A percentile compares a stretch with the other conserved stretches of the same genome.
Conservation (phyloP, 139 green algal species). For the Haematococcus lacustris region DNA sequence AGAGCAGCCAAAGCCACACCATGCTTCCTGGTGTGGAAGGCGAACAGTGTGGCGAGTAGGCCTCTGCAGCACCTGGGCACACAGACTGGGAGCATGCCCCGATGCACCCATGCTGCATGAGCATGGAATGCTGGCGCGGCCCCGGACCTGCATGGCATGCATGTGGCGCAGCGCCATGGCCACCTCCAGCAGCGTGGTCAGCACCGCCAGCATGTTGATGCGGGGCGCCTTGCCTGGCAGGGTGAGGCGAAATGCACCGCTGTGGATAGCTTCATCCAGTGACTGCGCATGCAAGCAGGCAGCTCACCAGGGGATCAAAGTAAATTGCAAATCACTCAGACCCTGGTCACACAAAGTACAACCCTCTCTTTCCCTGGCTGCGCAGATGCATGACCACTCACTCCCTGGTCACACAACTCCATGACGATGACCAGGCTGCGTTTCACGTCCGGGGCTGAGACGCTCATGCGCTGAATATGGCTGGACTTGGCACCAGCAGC, state of each 20-base stretch:
- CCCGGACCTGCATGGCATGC: constrained; percentile 40
- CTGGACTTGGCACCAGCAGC: not conserved
- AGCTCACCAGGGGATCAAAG: too few species aligned
- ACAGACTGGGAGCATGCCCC: too few species aligned
- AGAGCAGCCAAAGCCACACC: too few species aligned
- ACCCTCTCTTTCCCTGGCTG: too few species aligned
- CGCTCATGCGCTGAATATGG: not conserved
- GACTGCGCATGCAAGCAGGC: constrained; percentile 2
- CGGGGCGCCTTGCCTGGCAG: not conserved
- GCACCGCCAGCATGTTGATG: constrained; percentile 14
- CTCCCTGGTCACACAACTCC: constrained; percentile 28
- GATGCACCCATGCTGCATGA: too few species aligned
- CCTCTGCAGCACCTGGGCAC: too few species aligned
- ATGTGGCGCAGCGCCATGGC: constrained; percentile 41
- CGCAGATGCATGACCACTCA: too few species aligned
- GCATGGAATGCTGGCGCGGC: too few species aligned
- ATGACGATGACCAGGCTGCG: constrained; percentile 22
- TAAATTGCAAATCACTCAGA: too few species aligned
- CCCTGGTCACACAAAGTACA: too few species aligned
- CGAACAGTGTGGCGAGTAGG: too few species aligned
- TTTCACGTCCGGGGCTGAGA: not conserved
- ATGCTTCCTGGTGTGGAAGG: too few species aligned
- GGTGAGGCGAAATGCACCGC: constrained; percentile 17
- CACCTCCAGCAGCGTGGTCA: constrained; percentile 35
- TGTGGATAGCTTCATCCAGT: constrained; percentile 23